These are phyloP conservation scores for Ormosia emarginata DNA, from an alignment of 306 rosid genomes.

Conservation along the genomic window DNA sequence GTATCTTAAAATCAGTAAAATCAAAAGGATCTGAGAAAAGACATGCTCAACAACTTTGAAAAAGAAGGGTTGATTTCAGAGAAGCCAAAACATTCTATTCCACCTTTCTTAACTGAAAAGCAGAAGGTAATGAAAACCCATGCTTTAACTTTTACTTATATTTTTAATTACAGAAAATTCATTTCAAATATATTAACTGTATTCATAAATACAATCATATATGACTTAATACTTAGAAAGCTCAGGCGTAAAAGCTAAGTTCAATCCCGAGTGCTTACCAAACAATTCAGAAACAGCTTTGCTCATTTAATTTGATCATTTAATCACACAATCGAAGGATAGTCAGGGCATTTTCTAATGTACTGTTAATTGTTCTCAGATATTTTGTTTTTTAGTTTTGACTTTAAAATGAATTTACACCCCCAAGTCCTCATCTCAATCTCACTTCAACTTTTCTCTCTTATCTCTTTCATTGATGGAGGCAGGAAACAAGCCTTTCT, in stretches of 20 bases:
- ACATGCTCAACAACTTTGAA: not conserved
- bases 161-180: not conserved
- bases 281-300: not conserved
- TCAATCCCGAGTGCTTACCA: not conserved
- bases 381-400: not conserved
- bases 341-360: not conserved
- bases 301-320: not conserved
- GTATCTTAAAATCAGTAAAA: not conserved
- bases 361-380: not conserved
- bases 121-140: not conserved
- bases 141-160: not conserved
- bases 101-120: constrained; percentile 1
- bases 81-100: not conserved
- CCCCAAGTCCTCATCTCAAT: not conserved
- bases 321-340: not conserved
- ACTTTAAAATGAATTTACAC: constrained; percentile 4
- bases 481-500: not conserved
- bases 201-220: not conserved
- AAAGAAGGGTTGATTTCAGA: not conserved
- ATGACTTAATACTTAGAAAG: not conserved
- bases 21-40: not conserved
- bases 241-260: not conserved
- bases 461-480: not conserved
- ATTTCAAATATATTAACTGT: not conserved
- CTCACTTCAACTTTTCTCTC: not conserved